These are phyloP conservation scores for Mycosphaerelloides madeirae DNA, from an alignment of 2,329 filamentous ascomycete species.

Conservation along the genomic window DNA sequence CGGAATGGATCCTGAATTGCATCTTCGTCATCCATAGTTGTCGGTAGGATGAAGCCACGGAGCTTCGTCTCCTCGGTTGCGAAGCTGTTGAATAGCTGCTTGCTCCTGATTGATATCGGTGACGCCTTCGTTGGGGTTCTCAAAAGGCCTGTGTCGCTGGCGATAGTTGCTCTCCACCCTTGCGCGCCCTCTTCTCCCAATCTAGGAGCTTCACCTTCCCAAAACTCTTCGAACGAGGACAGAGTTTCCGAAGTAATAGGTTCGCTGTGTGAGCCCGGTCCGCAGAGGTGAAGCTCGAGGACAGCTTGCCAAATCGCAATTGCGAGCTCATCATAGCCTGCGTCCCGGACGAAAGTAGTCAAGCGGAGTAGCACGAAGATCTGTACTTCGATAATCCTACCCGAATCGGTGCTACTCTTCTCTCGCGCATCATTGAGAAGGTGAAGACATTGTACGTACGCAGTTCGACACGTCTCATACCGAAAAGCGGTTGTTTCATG, in stretches of 20 bases:
- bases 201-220: constrained; percentile 77
- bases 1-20: constrained; percentile 63
- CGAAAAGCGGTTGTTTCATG: constrained; percentile 62
- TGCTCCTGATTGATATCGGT: neutral
- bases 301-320: constrained; percentile 77
- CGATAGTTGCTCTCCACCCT: constrained; percentile 60
- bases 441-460: constrained; percentile 56
- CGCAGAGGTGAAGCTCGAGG: constrained; percentile 66
- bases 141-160: neutral
- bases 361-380: constrained; percentile 70
- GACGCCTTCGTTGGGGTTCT: neutral
- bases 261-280: constrained; percentile 36
- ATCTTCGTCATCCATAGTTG: constrained; percentile 71
- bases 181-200: constrained; percentile 68
- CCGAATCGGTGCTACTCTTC: neutral
- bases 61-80: constrained; percentile 50
- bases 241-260: constrained; percentile 9
- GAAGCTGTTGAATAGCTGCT: constrained; percentile 35
- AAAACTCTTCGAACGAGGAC: constrained; percentile 63
- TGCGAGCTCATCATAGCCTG: constrained; percentile 73
- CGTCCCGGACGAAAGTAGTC: constrained; percentile 69
- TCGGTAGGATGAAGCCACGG: constrained; percentile 32
- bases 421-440: constrained; percentile 9
- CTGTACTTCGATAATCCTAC: constrained; percentile 39
- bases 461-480: constrained; percentile 59